Evolutionary conservation across 176 grass and related monocot species (phyloP).

Genomic region (Musa itinerans): DNA sequence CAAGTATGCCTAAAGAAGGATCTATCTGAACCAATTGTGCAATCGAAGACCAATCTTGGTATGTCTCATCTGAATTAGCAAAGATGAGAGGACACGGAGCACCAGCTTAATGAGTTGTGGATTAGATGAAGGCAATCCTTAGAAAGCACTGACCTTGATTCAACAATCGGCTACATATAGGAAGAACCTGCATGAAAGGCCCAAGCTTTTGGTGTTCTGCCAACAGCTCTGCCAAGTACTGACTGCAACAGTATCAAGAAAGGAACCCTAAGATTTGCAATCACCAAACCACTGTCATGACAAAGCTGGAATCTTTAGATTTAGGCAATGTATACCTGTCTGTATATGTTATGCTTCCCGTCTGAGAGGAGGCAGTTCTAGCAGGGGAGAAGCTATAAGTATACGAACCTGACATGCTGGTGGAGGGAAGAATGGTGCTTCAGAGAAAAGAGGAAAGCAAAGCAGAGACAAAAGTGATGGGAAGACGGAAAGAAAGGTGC

Average conservation of each 20-base stretch:
- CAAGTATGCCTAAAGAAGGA: not conserved
- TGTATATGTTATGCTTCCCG: slow-evolving; percentile 62
- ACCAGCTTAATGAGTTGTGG: not conserved
- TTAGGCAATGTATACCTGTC: slow-evolving; percentile 47
- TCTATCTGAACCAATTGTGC: not conserved
- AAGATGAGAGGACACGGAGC: not conserved
- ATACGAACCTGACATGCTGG: slow-evolving; percentile 78
- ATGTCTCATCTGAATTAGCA: not conserved
- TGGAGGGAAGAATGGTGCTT: slow-evolving; percentile 3
- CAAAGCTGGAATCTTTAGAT: not conserved
- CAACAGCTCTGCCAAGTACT: slow-evolving; percentile 76
- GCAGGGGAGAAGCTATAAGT: slow-evolving; percentile 72
- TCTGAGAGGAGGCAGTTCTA: slow-evolving; percentile 75
- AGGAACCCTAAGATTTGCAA: slow-evolving; percentile 1
- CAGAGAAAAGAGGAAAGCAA: not conserved
- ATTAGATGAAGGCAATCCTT: not conserved
- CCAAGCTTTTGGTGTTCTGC: slow-evolving; percentile 82
- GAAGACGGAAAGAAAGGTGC: not conserved
- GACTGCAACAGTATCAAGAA: slow-evolving; percentile 36
- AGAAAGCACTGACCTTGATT: slow-evolving; percentile 43
- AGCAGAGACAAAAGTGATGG: not conserved
- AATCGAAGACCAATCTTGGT: not conserved
- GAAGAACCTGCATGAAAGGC: slow-evolving; percentile 86
- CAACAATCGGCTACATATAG: slow-evolving; percentile 69
- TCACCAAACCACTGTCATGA: slow-evolving; percentile 24